These are phyloP conservation scores for Fomitiporia mediterranea DNA, from an alignment of 1,284 basidiomycete species.

Conservation along the genomic window DNA sequence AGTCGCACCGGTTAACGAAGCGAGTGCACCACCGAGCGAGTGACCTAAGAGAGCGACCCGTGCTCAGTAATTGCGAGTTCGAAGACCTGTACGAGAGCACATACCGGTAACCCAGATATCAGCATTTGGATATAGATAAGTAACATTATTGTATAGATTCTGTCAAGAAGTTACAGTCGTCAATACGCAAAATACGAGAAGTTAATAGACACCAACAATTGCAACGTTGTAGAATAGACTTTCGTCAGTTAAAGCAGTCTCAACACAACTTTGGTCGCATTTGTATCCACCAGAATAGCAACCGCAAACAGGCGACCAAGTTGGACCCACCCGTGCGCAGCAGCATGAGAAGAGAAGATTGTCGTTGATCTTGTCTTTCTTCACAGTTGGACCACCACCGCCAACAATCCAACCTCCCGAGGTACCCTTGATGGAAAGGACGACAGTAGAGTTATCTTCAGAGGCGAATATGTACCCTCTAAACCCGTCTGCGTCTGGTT, in stretches of 20 bases:
- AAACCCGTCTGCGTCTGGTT: constrained; percentile 76
- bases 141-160: constrained; percentile 82
- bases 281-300: constrained; percentile 67
- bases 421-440: constrained; percentile 63
- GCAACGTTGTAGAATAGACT: constrained; percentile 77
- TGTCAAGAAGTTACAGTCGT: constrained; percentile 73
- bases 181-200: background rate
- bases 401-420: constrained; percentile 42
- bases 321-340: constrained; percentile 81
- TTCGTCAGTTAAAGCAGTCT: constrained; percentile 69
- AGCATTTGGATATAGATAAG: constrained; percentile 89
- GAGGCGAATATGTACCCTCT: constrained; percentile 52
- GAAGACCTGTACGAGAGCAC: constrained; percentile 6
- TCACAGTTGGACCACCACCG: constrained; percentile 45
- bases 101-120: constrained; percentile 82
- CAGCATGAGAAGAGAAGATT: constrained; percentile 90
- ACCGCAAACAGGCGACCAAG: constrained; percentile 82
- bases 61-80: background rate
- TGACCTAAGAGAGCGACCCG: constrained; percentile 38
- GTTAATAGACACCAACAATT: constrained; percentile 37
- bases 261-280: constrained; percentile 73
- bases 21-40: constrained; percentile 78
- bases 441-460: constrained; percentile 46
- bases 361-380: constrained; percentile 82
- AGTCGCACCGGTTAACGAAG: constrained; percentile 73